Evolutionary conservation across 2,329 filamentous ascomycete species (phyloP), one percentile per base, ranked within the genome.

Genomic region (Exutisphaerella laricina): DNA sequence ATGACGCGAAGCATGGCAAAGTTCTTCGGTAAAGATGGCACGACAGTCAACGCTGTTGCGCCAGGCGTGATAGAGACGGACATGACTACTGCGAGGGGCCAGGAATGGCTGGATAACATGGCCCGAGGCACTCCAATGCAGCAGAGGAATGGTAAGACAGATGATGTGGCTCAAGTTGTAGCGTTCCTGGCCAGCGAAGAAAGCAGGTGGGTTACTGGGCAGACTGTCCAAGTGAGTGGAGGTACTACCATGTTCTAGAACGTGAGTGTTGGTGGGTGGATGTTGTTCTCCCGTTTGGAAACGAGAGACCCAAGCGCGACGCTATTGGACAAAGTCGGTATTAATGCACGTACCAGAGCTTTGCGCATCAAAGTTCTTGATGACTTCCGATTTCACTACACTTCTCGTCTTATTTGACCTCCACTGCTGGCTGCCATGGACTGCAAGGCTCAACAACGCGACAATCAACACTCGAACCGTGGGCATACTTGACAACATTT

Each of bases 11-110:
- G 67, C 29, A 75, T 75, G 69, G 78, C 79, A 1, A 66, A 67
- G 0, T 78, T 80, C 58, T 61, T 81, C 6, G 77, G 77, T 0
- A 55, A 44, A 2, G 59, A 69, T 42, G 76, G 77, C 0, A 74
- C 74, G 42, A 81, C 77, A 0, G 78, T 79, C 21, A 82, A 82
- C 50, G 67, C 70, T 1, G 71, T 82, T 2, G 71, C 70, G 10
- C 77, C 77, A 0, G 78, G 78, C 0, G 75, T 78, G 0, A 72
- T 78, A 7, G 62, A 72, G 58, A 79, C 70, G 17, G 75, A 78
- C 2, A 70, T 82, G 69, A 53, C 79, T 13, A 69, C 70, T 0
- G 16, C 18, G 32, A 35, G 38, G 28, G 20, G 35, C 18, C 54
- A 64, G 40, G 69, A 71, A 0, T 61, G 76, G 7, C 60, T 76